Evolutionary conservation across 1,284 basidiomycete species (phyloP), one percentile per base, ranked within the genome.

Genomic region (Ceratobasidium sp.): DNA sequence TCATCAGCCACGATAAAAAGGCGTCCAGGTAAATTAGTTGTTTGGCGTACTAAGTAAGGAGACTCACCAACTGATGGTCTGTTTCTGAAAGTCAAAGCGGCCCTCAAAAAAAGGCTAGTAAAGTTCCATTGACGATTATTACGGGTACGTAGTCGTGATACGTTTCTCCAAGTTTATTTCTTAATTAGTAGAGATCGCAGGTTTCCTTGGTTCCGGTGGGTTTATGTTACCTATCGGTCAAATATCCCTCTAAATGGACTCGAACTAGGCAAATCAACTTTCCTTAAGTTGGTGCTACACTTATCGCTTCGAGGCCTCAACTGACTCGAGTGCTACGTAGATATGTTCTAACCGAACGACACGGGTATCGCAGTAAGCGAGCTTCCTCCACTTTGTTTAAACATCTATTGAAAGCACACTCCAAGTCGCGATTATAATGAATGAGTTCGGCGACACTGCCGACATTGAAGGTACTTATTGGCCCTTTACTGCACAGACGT

Each of bases 371-470:
- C 51, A 97, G 67, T 71, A 48, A 60, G 53, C 36, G n/a, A 19
- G 8, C 2, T n/a, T 5, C 15, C 9, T 22, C 29, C 29, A 22
- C 31, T 17, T 45, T 44, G 2, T 19, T 15, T 14, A 19, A 11
- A 45, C 19, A 29, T 8, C 31, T 33, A 24, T 7, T 47, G 15
- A 41, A 22, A 24, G 3, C 33, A 27, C 9, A 27, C 14, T n/a
- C 53, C 24, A 14, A 71, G 67, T 98, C 77, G 96, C 96, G 3
- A 96, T 98, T 29, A 97, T 98, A 79, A 96, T 98, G 95, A 98
- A 98, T 80, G 96, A 96, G 90, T 90, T 89, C 77, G 91, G 91
- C 71, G 90, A 91, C 87, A 87, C 89, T 89, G 75, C 81, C 80
- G 83, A 83, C 76, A 84, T 85, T 36, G 82, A 86, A 78, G 81